Conservation (phyloP, 1,284 basidiomycete species). For the Ceratobasidium papillatum region DNA sequence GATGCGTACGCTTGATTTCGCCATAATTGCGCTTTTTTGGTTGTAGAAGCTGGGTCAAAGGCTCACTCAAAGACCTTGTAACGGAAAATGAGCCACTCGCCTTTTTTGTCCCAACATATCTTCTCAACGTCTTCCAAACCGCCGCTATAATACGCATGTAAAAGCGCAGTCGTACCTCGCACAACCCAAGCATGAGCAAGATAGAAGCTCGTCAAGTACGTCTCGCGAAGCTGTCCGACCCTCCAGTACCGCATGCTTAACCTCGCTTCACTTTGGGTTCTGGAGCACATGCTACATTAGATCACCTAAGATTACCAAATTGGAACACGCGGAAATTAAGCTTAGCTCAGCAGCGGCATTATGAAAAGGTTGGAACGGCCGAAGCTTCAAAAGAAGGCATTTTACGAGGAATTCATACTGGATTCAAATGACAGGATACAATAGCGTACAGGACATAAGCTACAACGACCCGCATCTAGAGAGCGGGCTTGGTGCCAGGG, state of each 20-base stretch:
- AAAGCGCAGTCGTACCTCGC: not conserved
- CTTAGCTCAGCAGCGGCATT: no score
- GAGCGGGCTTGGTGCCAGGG: slow-evolving; percentile 55
- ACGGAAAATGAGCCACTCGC: not conserved
- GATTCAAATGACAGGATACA: not conserved
- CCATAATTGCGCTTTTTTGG: not conserved
- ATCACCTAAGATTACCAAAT: not conserved
- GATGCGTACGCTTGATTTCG: not conserved
- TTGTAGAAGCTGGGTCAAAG: not conserved
- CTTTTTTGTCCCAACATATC: not conserved
- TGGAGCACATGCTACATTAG: not conserved
- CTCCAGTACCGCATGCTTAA: not conserved
- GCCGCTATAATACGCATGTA: not conserved
- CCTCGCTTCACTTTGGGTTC: not conserved
- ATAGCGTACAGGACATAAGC: not conserved
- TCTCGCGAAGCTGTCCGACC: not conserved
- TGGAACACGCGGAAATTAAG: not conserved
- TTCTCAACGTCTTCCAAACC: not conserved
- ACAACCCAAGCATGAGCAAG: not conserved
- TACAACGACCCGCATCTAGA: not conserved
- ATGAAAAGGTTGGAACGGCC: no score
- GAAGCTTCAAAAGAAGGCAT: not conserved
- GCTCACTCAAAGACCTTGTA: not conserved
- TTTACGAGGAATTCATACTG: not conserved
- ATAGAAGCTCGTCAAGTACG: not conserved